Percentiles rank a stretch among this genome's conserved stretches.
Conservation (phyloP, 139 green algal species). For the Desmodesmus armatus region DNA sequence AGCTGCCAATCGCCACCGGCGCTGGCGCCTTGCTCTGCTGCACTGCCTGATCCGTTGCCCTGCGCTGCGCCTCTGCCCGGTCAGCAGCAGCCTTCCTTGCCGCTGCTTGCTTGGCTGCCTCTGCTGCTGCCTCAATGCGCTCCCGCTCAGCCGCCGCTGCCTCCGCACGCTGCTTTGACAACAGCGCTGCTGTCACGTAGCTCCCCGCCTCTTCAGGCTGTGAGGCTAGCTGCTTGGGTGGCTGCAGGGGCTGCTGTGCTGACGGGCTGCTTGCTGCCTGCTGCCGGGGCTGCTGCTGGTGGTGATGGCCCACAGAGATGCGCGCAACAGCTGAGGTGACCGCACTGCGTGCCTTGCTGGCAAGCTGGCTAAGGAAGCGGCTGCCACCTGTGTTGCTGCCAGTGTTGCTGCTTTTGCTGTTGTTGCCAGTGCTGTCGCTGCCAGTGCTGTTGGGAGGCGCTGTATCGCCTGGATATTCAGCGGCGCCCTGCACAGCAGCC, state of each 20-base stretch:
- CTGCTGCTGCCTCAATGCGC: background rate
- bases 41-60: background rate
- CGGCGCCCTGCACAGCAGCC: no score
- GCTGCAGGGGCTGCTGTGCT: conserved; percentile 27
- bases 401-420: background rate
- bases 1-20: conserved; percentile 13
- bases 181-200: conserved; percentile 36
- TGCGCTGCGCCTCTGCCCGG: background rate
- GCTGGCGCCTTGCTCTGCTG: background rate
- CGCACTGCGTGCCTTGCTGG: conserved; percentile 20
- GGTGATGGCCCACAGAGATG: background rate
- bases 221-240: no score
- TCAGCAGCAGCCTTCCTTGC: background rate
- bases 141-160: conserved; percentile 5
- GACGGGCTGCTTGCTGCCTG: background rate
- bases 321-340: no score
- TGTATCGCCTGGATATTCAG: no score
- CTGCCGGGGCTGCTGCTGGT: background rate
- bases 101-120: background rate
- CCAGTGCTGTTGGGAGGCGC: background rate
- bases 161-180: background rate
- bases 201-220: no score
- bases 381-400: no score
- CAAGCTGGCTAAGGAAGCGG: background rate
- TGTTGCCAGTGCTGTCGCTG: background rate